Conservation (phyloP, 306 rosid species). For the Fagus crenata region DNA sequence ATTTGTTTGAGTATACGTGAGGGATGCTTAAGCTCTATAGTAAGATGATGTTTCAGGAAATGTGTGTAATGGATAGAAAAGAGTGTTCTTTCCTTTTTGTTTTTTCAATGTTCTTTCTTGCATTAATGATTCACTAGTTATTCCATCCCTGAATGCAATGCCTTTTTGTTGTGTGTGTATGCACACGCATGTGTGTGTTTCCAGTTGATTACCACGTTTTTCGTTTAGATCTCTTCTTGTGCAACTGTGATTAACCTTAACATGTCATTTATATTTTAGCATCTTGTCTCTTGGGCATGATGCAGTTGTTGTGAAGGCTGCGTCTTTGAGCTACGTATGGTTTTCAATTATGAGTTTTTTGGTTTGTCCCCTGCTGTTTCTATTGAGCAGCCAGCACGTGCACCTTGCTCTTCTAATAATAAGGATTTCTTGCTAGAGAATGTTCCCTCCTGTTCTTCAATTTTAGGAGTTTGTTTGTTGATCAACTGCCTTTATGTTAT, state of each 20-base stretch:
- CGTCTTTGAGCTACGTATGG: background rate
- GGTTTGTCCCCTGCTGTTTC: background rate
- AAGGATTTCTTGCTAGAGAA: conserved; percentile 1
- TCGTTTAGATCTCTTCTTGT: background rate
- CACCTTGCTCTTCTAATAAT: too few species aligned
- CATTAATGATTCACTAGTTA: background rate
- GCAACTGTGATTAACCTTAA: background rate
- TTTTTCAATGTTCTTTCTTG: too few species aligned
- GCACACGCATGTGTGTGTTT: background rate
- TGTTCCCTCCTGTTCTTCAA: background rate
- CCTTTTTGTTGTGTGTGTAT: background rate
- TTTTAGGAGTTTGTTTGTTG: background rate
- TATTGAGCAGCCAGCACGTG: too few species aligned
- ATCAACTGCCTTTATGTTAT: too few species aligned
- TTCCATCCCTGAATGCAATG: background rate
- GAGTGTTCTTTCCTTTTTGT: too few species aligned
- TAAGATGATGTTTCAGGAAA: background rate
- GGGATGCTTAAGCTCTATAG: background rate
- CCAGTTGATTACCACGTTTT: background rate
- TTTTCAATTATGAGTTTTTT: background rate
- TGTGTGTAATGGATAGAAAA: background rate
- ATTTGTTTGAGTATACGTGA: background rate
- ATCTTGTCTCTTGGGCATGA: conserved; percentile 1
- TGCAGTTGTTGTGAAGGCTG: conserved; percentile 1
- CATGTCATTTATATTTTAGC: background rate